A percentile compares a stretch with the other conserved stretches of the same genome.
These are phyloP conservation scores for Tilletia indica DNA, from an alignment of 1,284 basidiomycete species.

Conservation along the genomic window DNA sequence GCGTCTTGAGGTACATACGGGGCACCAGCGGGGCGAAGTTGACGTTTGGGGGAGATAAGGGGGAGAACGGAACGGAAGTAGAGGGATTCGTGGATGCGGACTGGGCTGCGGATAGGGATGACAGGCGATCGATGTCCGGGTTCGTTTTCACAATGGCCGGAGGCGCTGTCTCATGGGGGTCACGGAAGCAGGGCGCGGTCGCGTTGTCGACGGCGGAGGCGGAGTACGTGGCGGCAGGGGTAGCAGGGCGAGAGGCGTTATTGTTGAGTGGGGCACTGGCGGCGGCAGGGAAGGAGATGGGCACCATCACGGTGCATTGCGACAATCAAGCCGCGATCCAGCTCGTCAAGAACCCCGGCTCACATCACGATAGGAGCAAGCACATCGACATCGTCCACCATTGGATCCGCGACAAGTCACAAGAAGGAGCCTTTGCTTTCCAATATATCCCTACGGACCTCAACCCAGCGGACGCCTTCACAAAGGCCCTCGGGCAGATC, in stretches of 20 bases:
- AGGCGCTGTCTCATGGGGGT: slow-evolving; percentile 18
- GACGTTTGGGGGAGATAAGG: neutral
- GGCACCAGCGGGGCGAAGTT: neutral
- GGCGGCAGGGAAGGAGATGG: neutral
- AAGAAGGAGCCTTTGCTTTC: slow-evolving; percentile 4
- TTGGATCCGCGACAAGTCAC: slow-evolving; percentile 1
- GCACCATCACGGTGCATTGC: neutral
- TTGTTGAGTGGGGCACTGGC: slow-evolving; percentile 9
- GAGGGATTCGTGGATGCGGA: slow-evolving; percentile 23
- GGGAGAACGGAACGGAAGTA: neutral
- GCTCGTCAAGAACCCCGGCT: neutral
- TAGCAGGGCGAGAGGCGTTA: slow-evolving; percentile 18
- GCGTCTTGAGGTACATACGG: neutral
- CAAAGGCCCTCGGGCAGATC: slow-evolving; percentile 1
- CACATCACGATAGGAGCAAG: slow-evolving; percentile 12
- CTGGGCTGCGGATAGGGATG: slow-evolving; percentile 22
- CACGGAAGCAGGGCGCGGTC: slow-evolving; percentile 22
- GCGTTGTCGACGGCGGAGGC: slow-evolving; percentile 23
- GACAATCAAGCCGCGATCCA: slow-evolving; percentile 15
- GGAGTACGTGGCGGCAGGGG: slow-evolving; percentile 20
- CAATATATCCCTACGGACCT: neutral
- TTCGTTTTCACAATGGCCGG: slow-evolving; percentile 20
- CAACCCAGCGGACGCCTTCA: slow-evolving; percentile 16
- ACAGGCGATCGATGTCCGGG: slow-evolving; percentile 24
- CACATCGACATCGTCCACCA: slow-evolving; percentile 17